These are phyloP conservation scores for Barbatosphaeria neglecta DNA, from an alignment of 495 filamentous ascomycete species.

Conservation along the genomic window DNA sequence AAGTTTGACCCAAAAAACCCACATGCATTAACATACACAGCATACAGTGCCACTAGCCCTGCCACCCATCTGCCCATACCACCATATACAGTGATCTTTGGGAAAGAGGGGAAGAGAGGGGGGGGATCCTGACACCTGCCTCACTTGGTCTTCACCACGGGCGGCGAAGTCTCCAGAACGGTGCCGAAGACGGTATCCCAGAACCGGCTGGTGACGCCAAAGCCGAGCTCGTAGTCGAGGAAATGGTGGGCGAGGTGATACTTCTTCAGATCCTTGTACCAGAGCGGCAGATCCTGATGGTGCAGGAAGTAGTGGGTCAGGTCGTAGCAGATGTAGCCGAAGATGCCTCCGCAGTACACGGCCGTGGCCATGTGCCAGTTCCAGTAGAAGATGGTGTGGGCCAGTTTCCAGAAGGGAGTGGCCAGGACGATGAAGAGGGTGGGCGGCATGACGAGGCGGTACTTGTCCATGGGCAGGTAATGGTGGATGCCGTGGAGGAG, in stretches of 20 bases:
- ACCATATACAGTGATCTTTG: too few species aligned
- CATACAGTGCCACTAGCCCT: too few species aligned
- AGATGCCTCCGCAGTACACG: conserved; percentile 81
- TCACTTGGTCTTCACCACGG: conserved; percentile 47
- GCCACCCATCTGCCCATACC: too few species aligned
- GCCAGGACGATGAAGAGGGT: conserved; percentile 78
- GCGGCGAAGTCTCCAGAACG: conserved; percentile 46
- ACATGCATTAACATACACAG: too few species aligned
- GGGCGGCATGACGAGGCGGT: conserved; percentile 95
- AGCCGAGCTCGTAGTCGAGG: conserved; percentile 93
- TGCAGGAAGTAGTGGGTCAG: conserved; percentile 99
- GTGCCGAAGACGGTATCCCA: conserved; percentile 93
- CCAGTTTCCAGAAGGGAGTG: conserved; percentile 84
- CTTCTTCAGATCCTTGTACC: conserved; percentile 87
- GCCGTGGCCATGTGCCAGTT: conserved; percentile 70
- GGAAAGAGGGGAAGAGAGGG: too few species aligned
- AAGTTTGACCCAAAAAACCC: too few species aligned
- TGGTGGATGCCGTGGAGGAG: conserved; percentile 95
- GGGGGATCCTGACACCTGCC: too few species aligned
- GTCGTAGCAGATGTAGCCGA: conserved; percentile 94
- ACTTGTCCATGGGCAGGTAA: conserved; percentile 96
- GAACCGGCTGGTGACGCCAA: conserved; percentile 94
- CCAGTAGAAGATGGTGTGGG: conserved; percentile 71
- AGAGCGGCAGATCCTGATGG: conserved; percentile 79
- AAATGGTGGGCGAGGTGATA: conserved; percentile 97